Evolutionary conservation across 2,329 filamentous ascomycete species (phyloP).

Genomic region (Penicillium sp.): DNA sequence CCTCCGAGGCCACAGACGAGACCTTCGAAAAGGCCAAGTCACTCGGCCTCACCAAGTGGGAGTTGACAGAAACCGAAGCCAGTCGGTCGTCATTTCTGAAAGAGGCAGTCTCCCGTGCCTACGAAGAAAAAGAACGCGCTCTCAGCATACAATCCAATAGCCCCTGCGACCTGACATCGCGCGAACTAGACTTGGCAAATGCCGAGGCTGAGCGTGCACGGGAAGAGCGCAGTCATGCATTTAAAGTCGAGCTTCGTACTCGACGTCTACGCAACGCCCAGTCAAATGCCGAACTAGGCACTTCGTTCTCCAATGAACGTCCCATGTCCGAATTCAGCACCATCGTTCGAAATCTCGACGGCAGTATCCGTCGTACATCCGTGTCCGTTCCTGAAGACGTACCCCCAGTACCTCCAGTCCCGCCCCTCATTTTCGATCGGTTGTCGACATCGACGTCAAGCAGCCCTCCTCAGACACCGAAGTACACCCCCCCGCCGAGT

Average conservation of each 20-base stretch:
- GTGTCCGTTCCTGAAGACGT: constrained; percentile 1
- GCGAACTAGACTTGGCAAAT: constrained; percentile 13
- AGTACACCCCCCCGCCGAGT: constrained; percentile 4
- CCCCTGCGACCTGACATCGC: background rate
- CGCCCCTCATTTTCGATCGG: constrained; percentile 6
- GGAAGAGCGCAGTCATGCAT: constrained; percentile 32
- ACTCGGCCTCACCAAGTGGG: constrained; percentile 59
- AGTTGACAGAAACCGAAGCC: constrained; percentile 44
- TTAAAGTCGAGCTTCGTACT: constrained; percentile 34
- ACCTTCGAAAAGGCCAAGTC: constrained; percentile 55
- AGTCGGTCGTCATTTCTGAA: constrained; percentile 59
- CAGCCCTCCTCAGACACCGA: constrained; percentile 16
- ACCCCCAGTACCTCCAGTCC: constrained; percentile 5
- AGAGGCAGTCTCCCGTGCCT: constrained; percentile 59
- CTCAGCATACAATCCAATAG: background rate
- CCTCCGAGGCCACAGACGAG: constrained; percentile 37
- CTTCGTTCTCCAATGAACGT: constrained; percentile 34
- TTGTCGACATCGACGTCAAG: constrained; percentile 19
- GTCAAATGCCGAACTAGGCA: constrained; percentile 10
- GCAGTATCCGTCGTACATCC: constrained; percentile 12
- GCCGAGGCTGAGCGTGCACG: constrained; percentile 2
- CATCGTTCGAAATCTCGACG: constrained; percentile 37
- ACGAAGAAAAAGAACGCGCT: constrained; percentile 47
- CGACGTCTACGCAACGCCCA: constrained; percentile 18
- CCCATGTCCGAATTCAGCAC: constrained; percentile 41